These are phyloP conservation scores for Cardiospermum halicacabum DNA, from an alignment of 345 rosid genomes.

Conservation along the genomic window DNA sequence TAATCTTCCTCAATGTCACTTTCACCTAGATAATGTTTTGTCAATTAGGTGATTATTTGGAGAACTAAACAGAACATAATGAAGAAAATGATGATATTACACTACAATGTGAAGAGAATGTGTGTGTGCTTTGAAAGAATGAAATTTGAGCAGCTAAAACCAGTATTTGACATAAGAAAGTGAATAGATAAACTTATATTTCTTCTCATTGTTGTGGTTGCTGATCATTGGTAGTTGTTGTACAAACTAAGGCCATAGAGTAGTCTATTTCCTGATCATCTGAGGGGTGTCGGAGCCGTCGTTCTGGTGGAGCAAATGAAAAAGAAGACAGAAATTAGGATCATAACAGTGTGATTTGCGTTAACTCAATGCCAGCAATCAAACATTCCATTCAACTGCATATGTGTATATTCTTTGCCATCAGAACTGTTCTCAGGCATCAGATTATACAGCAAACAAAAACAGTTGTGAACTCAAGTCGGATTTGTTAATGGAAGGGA, in stretches of 20 bases:
- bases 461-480: no score
- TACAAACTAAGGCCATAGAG: conserved; percentile 5
- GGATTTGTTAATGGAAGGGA: no score
- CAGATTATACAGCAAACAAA: neutral
- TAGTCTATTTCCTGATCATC: conserved; percentile 13
- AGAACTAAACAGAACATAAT: no score
- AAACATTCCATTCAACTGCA: neutral
- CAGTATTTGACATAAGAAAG: conserved; percentile 2
- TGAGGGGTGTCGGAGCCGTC: conserved; percentile 13
- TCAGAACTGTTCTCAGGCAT: no score
- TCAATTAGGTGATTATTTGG: no score
- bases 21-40: no score
- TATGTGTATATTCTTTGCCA: neutral
- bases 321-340: neutral
- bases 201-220: conserved; percentile 14
- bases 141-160: neutral
- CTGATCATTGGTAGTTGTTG: conserved; percentile 6
- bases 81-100: no score
- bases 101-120: no score
- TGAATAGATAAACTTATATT: conserved; percentile 3
- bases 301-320: conserved; percentile 18
- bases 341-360: neutral
- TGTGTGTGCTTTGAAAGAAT: no score
- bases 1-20: no score
- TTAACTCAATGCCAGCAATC: neutral